These are phyloP conservation scores for Prunus dulcis DNA, from an alignment of 306 rosid species.

Conservation along the genomic window DNA sequence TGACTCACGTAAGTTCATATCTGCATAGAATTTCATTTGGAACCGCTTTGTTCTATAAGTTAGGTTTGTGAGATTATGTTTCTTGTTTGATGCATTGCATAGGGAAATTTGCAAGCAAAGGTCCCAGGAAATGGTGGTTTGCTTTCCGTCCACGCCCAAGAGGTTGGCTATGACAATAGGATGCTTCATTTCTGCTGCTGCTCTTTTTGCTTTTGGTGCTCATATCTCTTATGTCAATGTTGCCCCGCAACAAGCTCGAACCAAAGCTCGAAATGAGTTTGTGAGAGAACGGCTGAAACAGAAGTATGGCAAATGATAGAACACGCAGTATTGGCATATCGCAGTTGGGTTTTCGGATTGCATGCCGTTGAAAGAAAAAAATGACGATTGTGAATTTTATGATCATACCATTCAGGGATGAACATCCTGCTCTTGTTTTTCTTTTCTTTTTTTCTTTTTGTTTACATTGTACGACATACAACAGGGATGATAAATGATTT, in stretches of 20 bases:
- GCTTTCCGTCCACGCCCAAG: conserved; percentile 78
- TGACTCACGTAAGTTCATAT: background rate
- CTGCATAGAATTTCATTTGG: background rate
- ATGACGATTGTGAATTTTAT: background rate
- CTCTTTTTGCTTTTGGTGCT: conserved; percentile 41
- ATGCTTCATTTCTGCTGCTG: conserved; percentile 57
- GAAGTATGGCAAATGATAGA: conserved; percentile 51
- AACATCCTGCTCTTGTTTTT: too few relatives aligned
- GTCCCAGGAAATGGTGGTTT: conserved; percentile 49
- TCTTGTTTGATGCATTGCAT: conserved; percentile 1
- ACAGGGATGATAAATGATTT: too few relatives aligned
- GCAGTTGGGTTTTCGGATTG: background rate
- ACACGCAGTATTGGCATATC: background rate
- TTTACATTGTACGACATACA: too few relatives aligned
- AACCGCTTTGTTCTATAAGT: background rate
- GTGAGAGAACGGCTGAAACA: conserved; percentile 49
- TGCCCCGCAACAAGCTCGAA: conserved; percentile 76
- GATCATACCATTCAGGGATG: too few relatives aligned
- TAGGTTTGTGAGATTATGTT: background rate
- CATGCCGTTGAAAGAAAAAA: background rate
- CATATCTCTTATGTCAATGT: conserved; percentile 64
- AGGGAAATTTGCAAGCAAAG: background rate
- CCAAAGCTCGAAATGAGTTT: conserved; percentile 53
- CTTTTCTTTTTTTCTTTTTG: too few relatives aligned
- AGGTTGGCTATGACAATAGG: conserved; percentile 54